Base-by-base conservation (phyloP, 192 early-diverging fungal genomes). In the Coemansia sp. region DNA sequence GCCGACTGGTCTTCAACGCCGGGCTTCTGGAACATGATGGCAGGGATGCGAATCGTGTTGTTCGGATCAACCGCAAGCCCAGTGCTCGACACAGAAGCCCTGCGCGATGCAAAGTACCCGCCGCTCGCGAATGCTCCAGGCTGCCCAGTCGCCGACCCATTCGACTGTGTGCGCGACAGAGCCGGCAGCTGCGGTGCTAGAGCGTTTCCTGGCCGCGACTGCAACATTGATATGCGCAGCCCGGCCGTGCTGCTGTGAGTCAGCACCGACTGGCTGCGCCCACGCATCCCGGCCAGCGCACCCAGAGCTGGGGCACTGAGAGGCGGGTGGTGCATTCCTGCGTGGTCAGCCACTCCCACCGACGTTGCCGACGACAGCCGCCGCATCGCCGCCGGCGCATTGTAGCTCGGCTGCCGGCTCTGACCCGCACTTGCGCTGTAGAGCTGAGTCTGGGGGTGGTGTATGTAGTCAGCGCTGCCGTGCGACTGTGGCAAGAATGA, bases 31-130 rank as follows among this genome's bases (percentile, higher is more conserved):
- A 81, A 81, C 78, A 81, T 71, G 39, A 81, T 69, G 3, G 78
- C 60, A 5, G 78, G 78, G 59, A 81, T 81, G 60, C 73, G 78
- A 67, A 81, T 81, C 41, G 78, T 71, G 66, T 81, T 72, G 70
- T 61, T 69, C 23, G 74, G 73, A 40, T 81, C 78, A n/a, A 72
- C 78, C 0, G 78, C 78, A 58, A 81, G 61, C 9, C 78, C 78
- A n/a, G 67, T 63, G 43, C 66, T 72, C 4, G 71, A 74, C 19
- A 81, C 70, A 1, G 78, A 81, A 41, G 78, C 78, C n/a, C 78
- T 65, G 39, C 78, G 78, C 19, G 72, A 71, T 16, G 72, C 78
- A 75, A 81, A 81, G 63, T 81, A 81, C 40, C 78, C 78, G 68
- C 71, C 65, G 48, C 47, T 77, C 11, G 70, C 70, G 41, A 71